phyloP scores from a whole-genome alignment of 2,329 filamentous ascomycete species.

The Talaromyces piceae region DNA sequence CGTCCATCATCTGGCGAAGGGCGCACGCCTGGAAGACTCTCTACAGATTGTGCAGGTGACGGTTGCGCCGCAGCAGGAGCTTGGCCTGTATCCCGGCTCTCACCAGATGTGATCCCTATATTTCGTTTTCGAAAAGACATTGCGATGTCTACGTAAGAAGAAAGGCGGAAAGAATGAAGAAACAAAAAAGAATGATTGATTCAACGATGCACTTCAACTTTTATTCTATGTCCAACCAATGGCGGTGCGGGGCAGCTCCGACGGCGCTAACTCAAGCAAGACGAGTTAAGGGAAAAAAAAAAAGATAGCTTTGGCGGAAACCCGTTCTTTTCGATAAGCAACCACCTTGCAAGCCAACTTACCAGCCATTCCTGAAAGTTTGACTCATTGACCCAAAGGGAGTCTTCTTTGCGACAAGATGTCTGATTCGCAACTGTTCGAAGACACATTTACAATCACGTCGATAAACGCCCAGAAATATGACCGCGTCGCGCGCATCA shows the following conservation, averaged over 20 bases:
- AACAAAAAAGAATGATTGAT: background rate
- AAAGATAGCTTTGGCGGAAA: conserved; percentile 22
- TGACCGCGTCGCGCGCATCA: conserved; percentile 85
- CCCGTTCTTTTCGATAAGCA: background rate
- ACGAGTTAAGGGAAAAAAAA: conserved; percentile 20
- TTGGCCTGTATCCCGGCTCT: conserved; percentile 24
- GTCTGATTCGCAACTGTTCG: conserved; percentile 86
- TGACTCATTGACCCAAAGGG: background rate
- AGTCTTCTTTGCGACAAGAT: conserved; percentile 43
- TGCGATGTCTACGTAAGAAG: background rate
- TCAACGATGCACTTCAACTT: background rate
- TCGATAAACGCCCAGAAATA: conserved; percentile 79
- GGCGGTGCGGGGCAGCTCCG: conserved; percentile 14
- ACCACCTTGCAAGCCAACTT: no score
- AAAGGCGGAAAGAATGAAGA: background rate
- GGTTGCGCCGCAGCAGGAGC: conserved; percentile 19
- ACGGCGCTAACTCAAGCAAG: conserved; percentile 18
- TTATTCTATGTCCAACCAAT: conserved; percentile 8
- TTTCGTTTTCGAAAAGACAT: conserved; percentile 67
- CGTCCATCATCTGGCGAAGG: conserved; percentile 86
- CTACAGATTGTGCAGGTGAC: conserved; percentile 17
- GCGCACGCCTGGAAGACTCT: conserved; percentile 51
- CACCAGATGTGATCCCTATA: conserved; percentile 45
- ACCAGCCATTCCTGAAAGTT: no score
- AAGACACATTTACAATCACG: conserved; percentile 82